Evolutionary conservation across 1,284 basidiomycete genomes (phyloP), one percentile per base, ranked within the genome.

Genomic region (Austroboletus novae-zelandiae): DNA sequence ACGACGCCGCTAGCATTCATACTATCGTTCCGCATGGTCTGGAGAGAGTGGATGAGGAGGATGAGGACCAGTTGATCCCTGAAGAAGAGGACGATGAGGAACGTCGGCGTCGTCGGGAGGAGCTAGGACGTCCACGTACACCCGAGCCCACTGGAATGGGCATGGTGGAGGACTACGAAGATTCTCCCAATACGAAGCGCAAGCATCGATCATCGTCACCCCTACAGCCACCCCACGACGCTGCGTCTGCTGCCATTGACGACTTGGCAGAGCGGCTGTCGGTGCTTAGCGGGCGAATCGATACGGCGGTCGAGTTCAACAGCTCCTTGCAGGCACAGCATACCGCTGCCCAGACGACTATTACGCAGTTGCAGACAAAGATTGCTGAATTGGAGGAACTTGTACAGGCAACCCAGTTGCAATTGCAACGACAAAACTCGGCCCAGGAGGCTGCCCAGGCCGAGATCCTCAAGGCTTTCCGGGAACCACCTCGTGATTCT

Each of bases 271-370:
- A 78, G n/a, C 86, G 90, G 9, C 75, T 98, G 25, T 76, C 84
- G 17, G 73, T 78, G 0, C 79, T 97, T 4, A 79, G 89, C 0
- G 72, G 74, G 17, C 90, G 94, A 64, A 83, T 98, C 42, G 84
- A 88, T 52, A 80, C 84, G 15, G 89, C 93, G 0, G 74, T 94
- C 25, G 79, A 86, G 47, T 72, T 94, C 51, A 91, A 89, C 15
- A 78, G 79, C 8, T 77, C 79, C 0, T 74, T 97, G 7, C 89
- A 93, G 63, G 77, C 77, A 0, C 91, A 96, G 65, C 93, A 97
- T 57, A 70, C 78, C 1, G 79, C 82, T 23, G 91, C 94, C 2
- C 89, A 91, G 61, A 75, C 77, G 30, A 91, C 89, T 0, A 94
- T 98, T 59, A 78, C 78, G 18, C 72, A 75, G 0, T 74, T 98